phyloP scores from a whole-genome alignment of 805 yeast species.

The baker's yeast (Saccharomyces cerevisiae) region DNA sequence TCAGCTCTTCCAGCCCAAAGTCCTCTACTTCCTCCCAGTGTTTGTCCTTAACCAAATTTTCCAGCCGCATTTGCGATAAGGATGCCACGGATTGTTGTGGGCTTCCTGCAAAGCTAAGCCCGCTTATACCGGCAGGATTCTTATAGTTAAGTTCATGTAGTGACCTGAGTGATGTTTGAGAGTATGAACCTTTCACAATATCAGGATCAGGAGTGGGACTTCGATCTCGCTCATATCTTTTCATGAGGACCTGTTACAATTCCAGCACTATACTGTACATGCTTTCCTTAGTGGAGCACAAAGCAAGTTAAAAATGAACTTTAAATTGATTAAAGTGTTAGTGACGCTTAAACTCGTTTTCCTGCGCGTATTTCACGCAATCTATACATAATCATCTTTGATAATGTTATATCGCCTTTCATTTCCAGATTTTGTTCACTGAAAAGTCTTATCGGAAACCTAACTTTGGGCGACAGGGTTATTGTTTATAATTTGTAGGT shows the following conservation, averaged over 20 bases:
- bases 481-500: not conserved
- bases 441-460: not conserved
- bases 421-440: not conserved
- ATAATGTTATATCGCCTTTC: not conserved
- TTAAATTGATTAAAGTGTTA: not conserved
- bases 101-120: not conserved
- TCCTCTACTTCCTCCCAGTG: conserved; percentile 30
- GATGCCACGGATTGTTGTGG: conserved; percentile 27
- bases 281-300: not conserved
- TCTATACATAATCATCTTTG: not conserved
- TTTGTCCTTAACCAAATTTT: conserved; percentile 21
- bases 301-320: not conserved
- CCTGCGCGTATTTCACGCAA: not conserved
- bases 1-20: conserved; percentile 36
- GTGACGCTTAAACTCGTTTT: not conserved
- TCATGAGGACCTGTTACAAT: not conserved
- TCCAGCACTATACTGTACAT: not conserved
- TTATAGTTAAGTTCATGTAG: conserved; percentile 9
- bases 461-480: not conserved
- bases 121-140: not conserved
- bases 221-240: not conserved
- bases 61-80: conserved; percentile 30
- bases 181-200: conserved; percentile 23
- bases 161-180: conserved; percentile 17
- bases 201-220: conserved; percentile 2